phyloP scores from a whole-genome alignment of 129 eudicot genomes.

The Scalesia atractyloides region DNA sequence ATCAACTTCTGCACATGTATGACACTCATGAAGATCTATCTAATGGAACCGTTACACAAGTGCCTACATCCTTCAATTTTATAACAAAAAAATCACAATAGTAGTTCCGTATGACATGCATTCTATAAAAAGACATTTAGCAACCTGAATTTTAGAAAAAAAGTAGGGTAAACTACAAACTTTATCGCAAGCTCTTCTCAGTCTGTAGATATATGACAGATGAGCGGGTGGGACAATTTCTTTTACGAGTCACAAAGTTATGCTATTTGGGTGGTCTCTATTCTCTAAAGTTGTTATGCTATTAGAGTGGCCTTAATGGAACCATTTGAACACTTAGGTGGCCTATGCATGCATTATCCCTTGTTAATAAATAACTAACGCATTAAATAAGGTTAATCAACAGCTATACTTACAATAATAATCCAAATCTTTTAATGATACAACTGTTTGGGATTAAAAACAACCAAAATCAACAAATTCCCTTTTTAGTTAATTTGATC shows the following conservation, averaged over 20 bases:
- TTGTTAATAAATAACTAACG: background rate
- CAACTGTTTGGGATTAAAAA: background rate
- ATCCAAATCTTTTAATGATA: background rate
- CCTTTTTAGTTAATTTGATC: too few species aligned
- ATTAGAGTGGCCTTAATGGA: too few species aligned
- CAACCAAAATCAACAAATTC: background rate
- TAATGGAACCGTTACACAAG: background rate
- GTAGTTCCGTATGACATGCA: background rate
- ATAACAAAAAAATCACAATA: background rate
- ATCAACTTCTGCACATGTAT: conserved; percentile 52
- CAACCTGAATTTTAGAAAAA: background rate
- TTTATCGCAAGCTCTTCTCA: too few species aligned
- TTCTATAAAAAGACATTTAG: conserved; percentile 6
- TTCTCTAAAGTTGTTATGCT: too few species aligned
- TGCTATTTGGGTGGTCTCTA: too few species aligned
- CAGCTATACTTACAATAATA: too few species aligned
- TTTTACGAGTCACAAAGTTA: too few species aligned
- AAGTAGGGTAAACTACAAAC: background rate
- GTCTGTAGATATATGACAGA: too few species aligned
- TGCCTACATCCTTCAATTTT: background rate
- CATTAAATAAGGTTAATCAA: too few species aligned
- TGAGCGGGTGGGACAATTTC: too few species aligned
- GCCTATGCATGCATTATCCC: too few species aligned
- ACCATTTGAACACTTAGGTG: too few species aligned
- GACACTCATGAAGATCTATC: background rate